Base-by-base conservation (phyloP, 2,329 filamentous ascomycete species). In the Fusarium verrucosum region DNA sequence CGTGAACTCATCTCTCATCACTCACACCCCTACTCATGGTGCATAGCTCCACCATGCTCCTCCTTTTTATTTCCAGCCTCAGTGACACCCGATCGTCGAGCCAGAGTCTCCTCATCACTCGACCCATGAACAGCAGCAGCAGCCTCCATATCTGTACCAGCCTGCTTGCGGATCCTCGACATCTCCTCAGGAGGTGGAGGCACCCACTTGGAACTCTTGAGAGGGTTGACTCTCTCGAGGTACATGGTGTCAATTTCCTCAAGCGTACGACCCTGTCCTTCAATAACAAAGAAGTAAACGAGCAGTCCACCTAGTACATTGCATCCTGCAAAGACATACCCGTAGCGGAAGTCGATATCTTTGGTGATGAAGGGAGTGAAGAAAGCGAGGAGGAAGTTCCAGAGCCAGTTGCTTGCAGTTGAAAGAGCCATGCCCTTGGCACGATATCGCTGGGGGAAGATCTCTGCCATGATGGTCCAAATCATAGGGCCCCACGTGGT, bases 221-320 rank as follows among this genome's bases (percentile, higher is more conserved):
- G 86, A 0, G 89, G 88, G 65, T 79, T 85, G 17, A 92, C 87
- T 23, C 79, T 79, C 45, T 89, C 80, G 32, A 91, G 81, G 66
- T 92, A 93, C 88, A 91, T 91, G 43, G 87, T 89, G 70, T 94
- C 91, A 52, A 94, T 90, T 74, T 94, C 90, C 77, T 94, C 91
- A 2, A 94, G 82, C 0, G 86, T 88, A 7, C 90, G 85, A 49
- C 89, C 90, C 72, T 91, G 88, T 41, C 85, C 88, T 74, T 94
- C 91, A 53, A 90, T 87, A 49, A 93, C 84, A 74, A 92, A 92
- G 77, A 94, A 91, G 79, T 89, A 94, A 26, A 93, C 89, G 13
- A 92, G 76, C 0, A 87, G 64, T 0, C 86, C 85, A 1, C 85
- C 89, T 0, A 85, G 79, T 17, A 91, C 78, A 68, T 91, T 90